Conservation (phyloP, 495 filamentous ascomycete genomes). For the Neurospora terricola region DNA sequence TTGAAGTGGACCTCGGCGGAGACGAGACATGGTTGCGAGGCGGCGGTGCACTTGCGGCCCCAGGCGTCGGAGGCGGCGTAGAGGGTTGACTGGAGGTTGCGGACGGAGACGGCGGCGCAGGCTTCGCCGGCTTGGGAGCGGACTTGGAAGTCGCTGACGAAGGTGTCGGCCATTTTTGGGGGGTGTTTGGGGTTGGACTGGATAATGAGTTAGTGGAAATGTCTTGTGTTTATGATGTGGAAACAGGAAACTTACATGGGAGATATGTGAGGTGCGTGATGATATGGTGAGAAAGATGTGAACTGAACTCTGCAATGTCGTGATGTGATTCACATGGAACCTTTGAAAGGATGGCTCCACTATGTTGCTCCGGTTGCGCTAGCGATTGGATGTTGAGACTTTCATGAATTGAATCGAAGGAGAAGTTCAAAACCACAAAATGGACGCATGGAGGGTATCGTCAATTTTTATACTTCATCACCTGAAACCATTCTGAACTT, state of each 20-base stretch:
- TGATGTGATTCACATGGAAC: background rate
- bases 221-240: background rate
- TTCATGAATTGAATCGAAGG: background rate
- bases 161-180: conserved; percentile 3
- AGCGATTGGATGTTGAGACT: background rate
- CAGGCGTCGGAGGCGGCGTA: conserved; percentile 44
- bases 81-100: conserved; percentile 40
- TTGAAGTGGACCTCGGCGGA: conserved; percentile 40
- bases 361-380: background rate
- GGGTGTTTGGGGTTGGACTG: background rate
- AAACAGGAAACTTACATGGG: background rate
- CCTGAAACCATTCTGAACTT: too few species aligned
- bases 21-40: conserved; percentile 41
- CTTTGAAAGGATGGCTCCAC: background rate
- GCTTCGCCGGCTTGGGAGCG: conserved; percentile 26
- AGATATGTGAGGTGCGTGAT: background rate
- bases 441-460: background rate
- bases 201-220: accelerated
- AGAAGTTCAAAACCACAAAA: background rate
- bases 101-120: conserved; percentile 34
- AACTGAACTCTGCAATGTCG: background rate
- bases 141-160: conserved; percentile 24
- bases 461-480: background rate
- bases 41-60: conserved; percentile 32
- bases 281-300: background rate